These are phyloP conservation scores for Amoeboaphelidium protococcarum DNA, from an alignment of 371 early-diverging fungal species.

Conservation along the genomic window DNA sequence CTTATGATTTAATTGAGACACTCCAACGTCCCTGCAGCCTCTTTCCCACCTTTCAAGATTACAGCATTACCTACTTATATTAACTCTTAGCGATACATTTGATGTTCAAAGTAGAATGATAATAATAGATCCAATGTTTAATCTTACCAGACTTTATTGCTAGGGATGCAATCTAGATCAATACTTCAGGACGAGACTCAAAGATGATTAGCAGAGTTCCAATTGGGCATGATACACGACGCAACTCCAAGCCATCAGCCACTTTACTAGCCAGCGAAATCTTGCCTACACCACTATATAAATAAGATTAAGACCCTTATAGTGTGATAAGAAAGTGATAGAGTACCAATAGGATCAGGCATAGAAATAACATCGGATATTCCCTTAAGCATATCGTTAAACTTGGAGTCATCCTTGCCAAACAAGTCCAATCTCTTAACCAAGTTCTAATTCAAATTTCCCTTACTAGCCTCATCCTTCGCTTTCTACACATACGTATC, in stretches of 20 bases:
- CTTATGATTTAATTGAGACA: too few relatives aligned
- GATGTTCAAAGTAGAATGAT: not conserved
- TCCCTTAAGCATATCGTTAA: slow-evolving; percentile 54
- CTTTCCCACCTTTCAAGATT: slow-evolving; percentile 81
- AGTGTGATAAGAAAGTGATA: not conserved
- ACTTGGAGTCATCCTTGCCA: slow-evolving; percentile 46
- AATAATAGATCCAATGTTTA: not conserved
- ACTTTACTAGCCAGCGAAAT: slow-evolving; percentile 47
- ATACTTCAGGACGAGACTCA: slow-evolving; percentile 94
- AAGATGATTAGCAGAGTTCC: slow-evolving; percentile 86
- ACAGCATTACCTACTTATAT: slow-evolving; percentile 46
- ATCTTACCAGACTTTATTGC: slow-evolving; percentile 58
- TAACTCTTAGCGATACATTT: slow-evolving; percentile 3
- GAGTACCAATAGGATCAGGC: slow-evolving; percentile 47
- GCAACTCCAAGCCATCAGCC: slow-evolving; percentile 55
- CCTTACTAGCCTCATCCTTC: slow-evolving; percentile 34
- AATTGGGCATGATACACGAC: slow-evolving; percentile 67
- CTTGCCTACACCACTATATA: slow-evolving; percentile 11
- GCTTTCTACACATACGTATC: slow-evolving; percentile 19
- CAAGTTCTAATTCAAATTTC: slow-evolving; percentile 41
- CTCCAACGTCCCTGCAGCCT: too few relatives aligned
- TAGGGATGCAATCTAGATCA: slow-evolving; percentile 80
- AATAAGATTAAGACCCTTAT: not conserved
- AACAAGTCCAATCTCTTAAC: slow-evolving; percentile 72
- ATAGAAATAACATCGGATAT: slow-evolving; percentile 59